Evolutionary conservation across 495 filamentous ascomycete genomes (phyloP), one percentile per base, ranked within the genome.

Genomic region (Astrothelium subdiscretum): DNA sequence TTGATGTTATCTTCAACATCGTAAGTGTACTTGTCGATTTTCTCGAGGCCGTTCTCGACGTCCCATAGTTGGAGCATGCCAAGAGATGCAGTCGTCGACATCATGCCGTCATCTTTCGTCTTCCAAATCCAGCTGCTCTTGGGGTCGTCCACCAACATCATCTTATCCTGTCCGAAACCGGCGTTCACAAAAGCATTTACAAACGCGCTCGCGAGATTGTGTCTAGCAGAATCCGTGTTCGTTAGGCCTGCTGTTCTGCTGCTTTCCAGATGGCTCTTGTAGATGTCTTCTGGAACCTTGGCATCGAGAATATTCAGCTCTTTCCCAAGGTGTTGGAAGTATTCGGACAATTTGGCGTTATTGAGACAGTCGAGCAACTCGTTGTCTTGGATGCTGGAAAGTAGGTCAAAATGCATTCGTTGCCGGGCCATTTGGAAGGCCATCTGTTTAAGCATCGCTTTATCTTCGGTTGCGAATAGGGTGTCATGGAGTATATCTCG

Each of bases 231-330:
- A 74, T 97, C 94, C 32, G 95, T 84, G 70, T 96, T 96, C 20
- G 91, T 97, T 72, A 95, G 78, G 27, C 92, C 92, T 27, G 90
- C 88, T 54, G 91, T 91, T 57, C 94, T 83, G 63, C 85, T 94
- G 78, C 88, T 97, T 74, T 99, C 94, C 18, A 99, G 80, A 73
- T 99, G 95, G 63, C 90, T 95, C 80, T 99, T 99, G 81, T 99
- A 99, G 67, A 99, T 99, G 70, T 99, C 94, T 75, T 99, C 94
- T 3, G 92, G 91, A 63, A 90, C 92, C 75, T 96, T 96, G 20
- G 94, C 94, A 54, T 97, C 94, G 38, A 99, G 79, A 51, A 97
- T 94, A 70, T 97, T 97, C 59, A 99, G 81, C 69, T 97, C 94
- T 75, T 97, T 97, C 43, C 84, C 94, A 24, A 99, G 78, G 8